Percentiles rank a stretch among this genome's conserved stretches.
These are phyloP conservation scores for Aspergillus latus DNA, from an alignment of 2,329 filamentous ascomycete genomes.

Conservation along the genomic window DNA sequence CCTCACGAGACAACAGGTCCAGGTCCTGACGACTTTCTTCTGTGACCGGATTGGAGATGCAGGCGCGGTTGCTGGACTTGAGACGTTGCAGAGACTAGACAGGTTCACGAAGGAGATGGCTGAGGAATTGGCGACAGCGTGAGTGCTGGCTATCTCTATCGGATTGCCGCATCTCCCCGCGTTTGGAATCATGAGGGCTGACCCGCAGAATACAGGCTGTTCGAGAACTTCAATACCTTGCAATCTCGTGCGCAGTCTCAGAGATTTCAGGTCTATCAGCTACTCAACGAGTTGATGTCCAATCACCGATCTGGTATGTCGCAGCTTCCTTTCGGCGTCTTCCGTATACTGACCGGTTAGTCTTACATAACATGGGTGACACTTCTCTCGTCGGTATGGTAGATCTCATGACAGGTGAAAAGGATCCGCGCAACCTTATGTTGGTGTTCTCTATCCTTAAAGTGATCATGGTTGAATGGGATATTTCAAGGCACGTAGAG, in stretches of 20 bases:
- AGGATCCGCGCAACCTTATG: slow-evolving; percentile 69
- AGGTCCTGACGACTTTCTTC: slow-evolving; percentile 64
- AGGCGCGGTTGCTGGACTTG: slow-evolving; percentile 58
- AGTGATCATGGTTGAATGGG: slow-evolving; percentile 68
- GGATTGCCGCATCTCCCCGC: not conserved
- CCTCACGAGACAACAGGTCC: slow-evolving; percentile 60
- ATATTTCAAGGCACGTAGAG: slow-evolving; percentile 60
- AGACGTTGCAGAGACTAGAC: slow-evolving; percentile 59
- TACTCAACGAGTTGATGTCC: slow-evolving; percentile 62
- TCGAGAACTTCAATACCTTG: slow-evolving; percentile 56
- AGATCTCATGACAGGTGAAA: slow-evolving; percentile 66
- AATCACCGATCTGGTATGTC: slow-evolving; percentile 57
- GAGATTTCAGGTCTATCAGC: slow-evolving; percentile 61
- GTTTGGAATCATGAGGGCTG: slow-evolving; percentile 2
- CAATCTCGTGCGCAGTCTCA: slow-evolving; percentile 64
- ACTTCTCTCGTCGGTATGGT: slow-evolving; percentile 63
- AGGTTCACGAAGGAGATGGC: slow-evolving; percentile 61
- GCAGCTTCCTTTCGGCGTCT: not conserved
- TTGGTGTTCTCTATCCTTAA: slow-evolving; percentile 66
- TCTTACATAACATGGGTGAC: slow-evolving; percentile 58
- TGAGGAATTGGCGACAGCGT: slow-evolving; percentile 54
- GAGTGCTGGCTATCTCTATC: slow-evolving; percentile 29
- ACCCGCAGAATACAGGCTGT: slow-evolving; percentile 41
- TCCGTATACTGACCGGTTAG: slow-evolving; percentile 30
- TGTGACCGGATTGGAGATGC: slow-evolving; percentile 65